phyloP scores from a whole-genome alignment of 352 stramenopile species.

The Phytopythium boreale region DNA sequence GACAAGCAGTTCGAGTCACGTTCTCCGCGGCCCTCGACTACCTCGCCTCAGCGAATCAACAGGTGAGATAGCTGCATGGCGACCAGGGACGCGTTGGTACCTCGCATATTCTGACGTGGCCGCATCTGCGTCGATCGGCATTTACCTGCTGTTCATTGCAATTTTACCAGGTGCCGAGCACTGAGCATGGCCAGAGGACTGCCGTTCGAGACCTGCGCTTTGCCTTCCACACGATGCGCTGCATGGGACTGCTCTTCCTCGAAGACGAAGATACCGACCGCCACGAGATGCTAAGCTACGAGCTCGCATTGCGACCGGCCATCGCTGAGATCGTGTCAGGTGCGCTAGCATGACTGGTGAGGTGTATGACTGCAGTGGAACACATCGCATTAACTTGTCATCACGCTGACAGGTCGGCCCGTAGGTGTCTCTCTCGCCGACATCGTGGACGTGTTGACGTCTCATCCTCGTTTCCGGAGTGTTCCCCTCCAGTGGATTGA shows the following conservation, averaged over 20 bases:
- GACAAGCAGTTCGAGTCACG: background rate
- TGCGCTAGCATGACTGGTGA: constrained; percentile 8
- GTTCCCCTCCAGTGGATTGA: constrained; percentile 58
- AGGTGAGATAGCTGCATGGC: background rate
- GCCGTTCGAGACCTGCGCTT: constrained; percentile 30
- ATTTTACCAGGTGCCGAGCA: background rate
- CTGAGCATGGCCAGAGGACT: constrained; percentile 12
- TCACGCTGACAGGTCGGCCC: constrained; percentile 15
- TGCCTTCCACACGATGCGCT: constrained; percentile 40
- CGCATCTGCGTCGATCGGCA: background rate
- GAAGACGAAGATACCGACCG: constrained; percentile 48
- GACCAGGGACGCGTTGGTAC: background rate
- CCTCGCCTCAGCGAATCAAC: background rate
- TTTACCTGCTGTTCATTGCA: background rate
- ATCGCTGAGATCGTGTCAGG: constrained; percentile 37
- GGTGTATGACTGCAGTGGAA: constrained; percentile 1
- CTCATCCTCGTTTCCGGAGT: constrained; percentile 39
- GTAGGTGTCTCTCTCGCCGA: constrained; percentile 36
- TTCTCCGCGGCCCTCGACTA: background rate
- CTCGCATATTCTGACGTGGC: too few relatives aligned
- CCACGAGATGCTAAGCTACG: constrained; percentile 56
- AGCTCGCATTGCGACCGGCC: constrained; percentile 37
- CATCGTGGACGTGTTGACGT: constrained; percentile 45
- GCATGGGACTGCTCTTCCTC: constrained; percentile 48
- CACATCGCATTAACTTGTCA: background rate